Base-by-base conservation (phyloP, 257 asterid species). In the Misopates orontium region DNA sequence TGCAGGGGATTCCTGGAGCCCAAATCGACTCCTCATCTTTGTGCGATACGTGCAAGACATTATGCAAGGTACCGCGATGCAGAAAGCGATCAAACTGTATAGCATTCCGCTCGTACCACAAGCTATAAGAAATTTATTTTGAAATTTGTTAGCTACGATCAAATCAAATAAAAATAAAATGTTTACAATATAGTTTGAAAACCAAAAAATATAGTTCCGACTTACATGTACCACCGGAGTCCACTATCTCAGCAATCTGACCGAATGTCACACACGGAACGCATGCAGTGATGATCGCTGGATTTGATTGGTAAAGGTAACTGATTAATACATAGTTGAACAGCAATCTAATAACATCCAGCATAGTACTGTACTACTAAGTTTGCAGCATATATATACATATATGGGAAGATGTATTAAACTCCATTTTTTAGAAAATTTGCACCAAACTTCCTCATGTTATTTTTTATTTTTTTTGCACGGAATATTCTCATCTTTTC, bases 181-280 rank as follows among this genome's bases (percentile, higher is more conserved):
- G 41, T n/a, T 23, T 22, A 54, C 0, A 10, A n/a, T 23, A 54
- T n/a, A 5, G 13, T 54, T 52, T 16, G 22, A 25, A 20, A 56
- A n/a, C 31, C 9, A 17, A 31, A 31, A 3, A 36, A 8, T 0
- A 16, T 59, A 18, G 17, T 11, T 11, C 19, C 48, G 62, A 19
- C 82, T 75, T 77, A 86, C 95, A 76, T 5, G 88, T 84, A 8
- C 87, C 71, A 54, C 95, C 95, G 73, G 84, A 68, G 61, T 86
- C 91, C 0, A 80, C 80, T 44, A 86, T 80, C 64, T 86, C 95
- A 11, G 95, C 90, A 13, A 86, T 71, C 64, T 82, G 90, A 42
- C 95, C 95, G 62, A 86, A 86, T n/a, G 90, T 70, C 0, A 86
- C 51, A 71, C 95, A 86, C 8, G 95, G 95, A 9, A 55, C 23